phyloP scores from a whole-genome alignment of 2,329 filamentous ascomycete genomes.

The Fonsecaea pugnacius region DNA sequence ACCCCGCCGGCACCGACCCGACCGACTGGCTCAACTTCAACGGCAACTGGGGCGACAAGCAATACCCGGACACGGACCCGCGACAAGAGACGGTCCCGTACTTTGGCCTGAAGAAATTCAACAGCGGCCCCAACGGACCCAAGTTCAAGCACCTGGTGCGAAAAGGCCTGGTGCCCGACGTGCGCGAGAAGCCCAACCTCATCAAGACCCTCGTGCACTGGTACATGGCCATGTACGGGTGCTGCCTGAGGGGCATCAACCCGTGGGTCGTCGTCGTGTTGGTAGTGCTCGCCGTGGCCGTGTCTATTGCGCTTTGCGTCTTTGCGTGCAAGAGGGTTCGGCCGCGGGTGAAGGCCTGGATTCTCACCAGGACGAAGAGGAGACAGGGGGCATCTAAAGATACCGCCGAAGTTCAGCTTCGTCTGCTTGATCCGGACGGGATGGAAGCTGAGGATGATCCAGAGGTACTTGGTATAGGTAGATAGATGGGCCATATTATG shows the following conservation, averaged over 20 bases:
- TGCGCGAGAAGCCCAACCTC: conserved; percentile 41
- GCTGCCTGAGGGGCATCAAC: conserved; percentile 28
- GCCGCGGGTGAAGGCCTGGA: conserved; percentile 12
- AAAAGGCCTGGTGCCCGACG: conserved; percentile 68
- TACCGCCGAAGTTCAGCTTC: conserved; percentile 20
- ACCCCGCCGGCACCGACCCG: conserved; percentile 70
- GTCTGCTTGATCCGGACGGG: conserved; percentile 23
- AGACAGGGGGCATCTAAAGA: conserved; percentile 3
- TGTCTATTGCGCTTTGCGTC: conserved; percentile 9
- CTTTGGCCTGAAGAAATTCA: conserved; percentile 91
- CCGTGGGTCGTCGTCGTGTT: conserved; percentile 26
- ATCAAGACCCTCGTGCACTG: conserved; percentile 28
- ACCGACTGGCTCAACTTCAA: conserved; percentile 86
- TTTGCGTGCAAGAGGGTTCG: conserved; percentile 16
- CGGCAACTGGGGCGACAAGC: conserved; percentile 91
- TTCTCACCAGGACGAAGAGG: conserved; percentile 8
- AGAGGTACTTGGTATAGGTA: neutral
- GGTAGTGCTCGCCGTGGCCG: conserved; percentile 16
- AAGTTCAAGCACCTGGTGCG: conserved; percentile 82
- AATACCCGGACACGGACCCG: conserved; percentile 77
- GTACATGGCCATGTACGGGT: conserved; percentile 31
- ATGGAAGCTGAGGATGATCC: conserved; percentile 19
- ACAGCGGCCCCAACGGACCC: conserved; percentile 83
- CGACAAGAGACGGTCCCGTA: conserved; percentile 77
- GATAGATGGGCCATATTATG: too few relatives aligned